Evolutionary conservation across 306 rosid species (phyloP).

Genomic region (Cucumis hystrix): DNA sequence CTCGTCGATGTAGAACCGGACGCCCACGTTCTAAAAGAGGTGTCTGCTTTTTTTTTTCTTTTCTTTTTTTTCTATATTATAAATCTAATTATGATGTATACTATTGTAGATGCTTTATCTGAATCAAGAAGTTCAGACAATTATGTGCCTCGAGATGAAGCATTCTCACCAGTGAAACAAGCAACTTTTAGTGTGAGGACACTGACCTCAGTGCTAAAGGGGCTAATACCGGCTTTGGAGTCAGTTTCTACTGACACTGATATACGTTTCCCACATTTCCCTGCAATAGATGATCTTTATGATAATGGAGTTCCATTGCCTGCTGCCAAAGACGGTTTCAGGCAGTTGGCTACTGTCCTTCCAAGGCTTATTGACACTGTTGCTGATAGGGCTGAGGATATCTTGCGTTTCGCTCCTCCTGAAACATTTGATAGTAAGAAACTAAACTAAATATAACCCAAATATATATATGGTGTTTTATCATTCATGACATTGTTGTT

Average conservation of each 20-base stretch:
- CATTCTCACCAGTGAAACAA: conserved; percentile 41
- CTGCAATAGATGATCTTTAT: conserved; percentile 41
- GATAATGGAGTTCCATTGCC: conserved; percentile 41
- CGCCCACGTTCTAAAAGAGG: conserved; percentile 6
- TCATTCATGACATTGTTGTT: not conserved
- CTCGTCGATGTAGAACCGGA: conserved; percentile 21
- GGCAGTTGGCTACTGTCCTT: conserved; percentile 13
- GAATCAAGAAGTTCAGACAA: conserved; percentile 28
- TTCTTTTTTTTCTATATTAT: no score
- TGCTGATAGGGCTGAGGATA: conserved; percentile 5
- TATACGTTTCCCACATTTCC: conserved; percentile 34
- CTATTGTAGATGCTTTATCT: conserved; percentile 22
- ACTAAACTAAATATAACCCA: not conserved
- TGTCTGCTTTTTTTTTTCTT: not conserved
- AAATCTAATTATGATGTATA: no score
- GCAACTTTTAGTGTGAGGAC: conserved; percentile 23
- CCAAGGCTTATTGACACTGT: conserved; percentile 31
- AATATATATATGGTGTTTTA: no score
- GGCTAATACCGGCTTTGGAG: conserved; percentile 28
- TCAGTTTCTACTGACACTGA: conserved; percentile 8
- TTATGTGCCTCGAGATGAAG: conserved; percentile 69
- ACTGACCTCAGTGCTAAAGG: conserved; percentile 25
- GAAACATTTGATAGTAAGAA: conserved; percentile 33
- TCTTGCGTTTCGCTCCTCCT: conserved; percentile 50
- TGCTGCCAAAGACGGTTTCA: not conserved